These are phyloP conservation scores for Ogataea wickerhamii DNA, from an alignment of 805 yeast genomes.

Conservation along the genomic window DNA sequence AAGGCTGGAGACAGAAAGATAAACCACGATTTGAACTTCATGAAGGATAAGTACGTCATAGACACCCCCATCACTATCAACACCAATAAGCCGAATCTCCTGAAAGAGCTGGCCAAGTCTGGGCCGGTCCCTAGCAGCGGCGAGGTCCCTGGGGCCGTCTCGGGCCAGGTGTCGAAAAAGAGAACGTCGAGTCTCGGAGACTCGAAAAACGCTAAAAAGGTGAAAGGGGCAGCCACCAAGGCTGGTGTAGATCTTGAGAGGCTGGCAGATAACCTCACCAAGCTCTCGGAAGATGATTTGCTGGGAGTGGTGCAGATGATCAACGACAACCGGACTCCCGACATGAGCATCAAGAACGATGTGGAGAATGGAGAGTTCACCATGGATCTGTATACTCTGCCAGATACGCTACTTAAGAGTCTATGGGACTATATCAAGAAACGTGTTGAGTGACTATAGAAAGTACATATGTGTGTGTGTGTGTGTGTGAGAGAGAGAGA, in stretches of 20 bases:
- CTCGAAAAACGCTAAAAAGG: constrained; percentile 45
- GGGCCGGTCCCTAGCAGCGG: constrained; percentile 65
- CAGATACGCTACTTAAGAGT: constrained; percentile 85
- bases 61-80: constrained; percentile 81
- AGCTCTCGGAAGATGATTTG: constrained; percentile 86
- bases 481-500: too few species aligned
- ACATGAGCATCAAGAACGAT: constrained; percentile 93
- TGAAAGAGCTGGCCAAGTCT: constrained; percentile 69
- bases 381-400: constrained; percentile 90
- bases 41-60: constrained; percentile 67
- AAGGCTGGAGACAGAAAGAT: constrained; percentile 85
- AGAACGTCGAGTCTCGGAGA: constrained; percentile 23
- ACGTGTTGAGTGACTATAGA: constrained; percentile 37
- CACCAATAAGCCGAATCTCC: constrained; percentile 65
- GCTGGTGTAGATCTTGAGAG: constrained; percentile 85
- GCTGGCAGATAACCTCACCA: constrained; percentile 84
- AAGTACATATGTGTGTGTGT: not conserved
- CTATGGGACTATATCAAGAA: constrained; percentile 92
- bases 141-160: constrained; percentile 13
- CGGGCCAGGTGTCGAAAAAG: constrained; percentile 6
- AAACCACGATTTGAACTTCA: constrained; percentile 85
- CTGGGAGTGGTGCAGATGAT: constrained; percentile 97
- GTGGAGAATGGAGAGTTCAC: constrained; percentile 97
- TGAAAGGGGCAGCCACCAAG: constrained; percentile 56
- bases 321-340: constrained; percentile 90